These are phyloP conservation scores for Phytophthora ohioensis DNA, from an alignment of 352 stramenopile species.

Conservation along the genomic window DNA sequence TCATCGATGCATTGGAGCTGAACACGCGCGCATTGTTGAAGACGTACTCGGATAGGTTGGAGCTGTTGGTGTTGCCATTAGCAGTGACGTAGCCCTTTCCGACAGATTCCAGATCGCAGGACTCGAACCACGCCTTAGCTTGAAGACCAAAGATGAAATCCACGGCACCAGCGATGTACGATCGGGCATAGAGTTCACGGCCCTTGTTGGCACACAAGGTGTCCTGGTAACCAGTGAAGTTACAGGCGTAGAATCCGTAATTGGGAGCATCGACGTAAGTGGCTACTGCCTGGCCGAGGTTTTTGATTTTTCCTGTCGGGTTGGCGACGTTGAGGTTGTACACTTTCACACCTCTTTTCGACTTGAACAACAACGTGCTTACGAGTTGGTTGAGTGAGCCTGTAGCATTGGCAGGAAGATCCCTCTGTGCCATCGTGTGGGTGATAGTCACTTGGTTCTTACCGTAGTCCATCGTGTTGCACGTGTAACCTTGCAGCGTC, in stretches of 20 bases:
- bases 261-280: constrained; percentile 9
- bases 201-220: constrained; percentile 22
- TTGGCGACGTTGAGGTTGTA: constrained; percentile 34
- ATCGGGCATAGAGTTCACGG: constrained; percentile 5
- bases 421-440: constrained; percentile 19
- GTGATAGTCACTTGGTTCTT: constrained; percentile 26
- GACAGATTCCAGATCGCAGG: constrained; percentile 18
- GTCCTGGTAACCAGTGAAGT: constrained; percentile 23
- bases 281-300: constrained; percentile 13
- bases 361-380: constrained; percentile 25
- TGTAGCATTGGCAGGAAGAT: constrained; percentile 6
- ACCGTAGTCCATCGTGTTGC: constrained; percentile 22
- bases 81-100: constrained; percentile 17
- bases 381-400: constrained; percentile 10
- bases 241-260: constrained; percentile 19
- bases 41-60: constrained; percentile 22
- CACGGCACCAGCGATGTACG: constrained; percentile 13
- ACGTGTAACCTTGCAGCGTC: constrained; percentile 28
- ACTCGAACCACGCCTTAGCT: constrained; percentile 18
- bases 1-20: constrained; percentile 4
- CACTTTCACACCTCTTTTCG: constrained; percentile 19
- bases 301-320: constrained; percentile 13
- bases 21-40: constrained; percentile 19
- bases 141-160: constrained; percentile 18
- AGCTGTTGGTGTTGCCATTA: constrained; percentile 13